A percentile compares a stretch with the other conserved stretches of the same genome.
phyloP scores from a whole-genome alignment of 2,329 filamentous ascomycete genomes.

The Aspergillus fumigatiaffinis region DNA sequence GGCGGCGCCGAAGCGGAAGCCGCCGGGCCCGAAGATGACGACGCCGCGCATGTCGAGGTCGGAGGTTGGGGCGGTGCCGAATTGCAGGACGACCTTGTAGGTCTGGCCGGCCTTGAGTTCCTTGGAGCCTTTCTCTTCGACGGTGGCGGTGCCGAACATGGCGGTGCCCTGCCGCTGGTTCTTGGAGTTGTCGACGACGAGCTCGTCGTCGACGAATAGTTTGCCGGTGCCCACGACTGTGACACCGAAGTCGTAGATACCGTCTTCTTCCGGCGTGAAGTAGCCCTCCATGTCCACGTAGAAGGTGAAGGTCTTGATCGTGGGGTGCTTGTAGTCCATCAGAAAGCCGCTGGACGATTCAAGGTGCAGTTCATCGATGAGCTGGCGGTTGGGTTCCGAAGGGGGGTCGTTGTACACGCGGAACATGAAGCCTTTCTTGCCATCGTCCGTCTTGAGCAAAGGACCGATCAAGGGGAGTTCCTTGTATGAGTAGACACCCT shows the following conservation, averaged over 20 bases:
- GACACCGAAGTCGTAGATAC: constrained; percentile 62
- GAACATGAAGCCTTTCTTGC: constrained; percentile 58
- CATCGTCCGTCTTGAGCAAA: constrained; percentile 49
- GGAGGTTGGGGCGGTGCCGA: constrained; percentile 56
- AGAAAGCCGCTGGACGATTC: constrained; percentile 44
- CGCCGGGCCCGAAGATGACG: constrained; percentile 55
- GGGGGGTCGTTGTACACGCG: constrained; percentile 60
- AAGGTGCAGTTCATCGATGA: constrained; percentile 50
- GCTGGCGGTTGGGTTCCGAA: constrained; percentile 43
- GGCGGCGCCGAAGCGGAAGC: constrained; percentile 59
- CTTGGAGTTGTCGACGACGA: constrained; percentile 63
- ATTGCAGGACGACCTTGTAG: constrained; percentile 59
- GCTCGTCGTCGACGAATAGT: constrained; percentile 58
- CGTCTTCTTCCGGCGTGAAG: constrained; percentile 58
- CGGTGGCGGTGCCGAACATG: constrained; percentile 63
- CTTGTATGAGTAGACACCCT: constrained; percentile 63
- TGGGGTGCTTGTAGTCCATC: constrained; percentile 53
- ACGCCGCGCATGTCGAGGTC: constrained; percentile 49
- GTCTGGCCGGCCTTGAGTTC: constrained; percentile 56
- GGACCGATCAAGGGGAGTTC: constrained; percentile 57
- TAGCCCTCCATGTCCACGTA: constrained; percentile 60
- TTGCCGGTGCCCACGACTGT: constrained; percentile 64
- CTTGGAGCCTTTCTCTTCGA: constrained; percentile 59
- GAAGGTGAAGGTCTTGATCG: constrained; percentile 51
- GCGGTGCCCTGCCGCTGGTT: constrained; percentile 60